These are phyloP conservation scores for Botryotinia calthae DNA, from an alignment of 2,329 filamentous ascomycete species.

Conservation along the genomic window DNA sequence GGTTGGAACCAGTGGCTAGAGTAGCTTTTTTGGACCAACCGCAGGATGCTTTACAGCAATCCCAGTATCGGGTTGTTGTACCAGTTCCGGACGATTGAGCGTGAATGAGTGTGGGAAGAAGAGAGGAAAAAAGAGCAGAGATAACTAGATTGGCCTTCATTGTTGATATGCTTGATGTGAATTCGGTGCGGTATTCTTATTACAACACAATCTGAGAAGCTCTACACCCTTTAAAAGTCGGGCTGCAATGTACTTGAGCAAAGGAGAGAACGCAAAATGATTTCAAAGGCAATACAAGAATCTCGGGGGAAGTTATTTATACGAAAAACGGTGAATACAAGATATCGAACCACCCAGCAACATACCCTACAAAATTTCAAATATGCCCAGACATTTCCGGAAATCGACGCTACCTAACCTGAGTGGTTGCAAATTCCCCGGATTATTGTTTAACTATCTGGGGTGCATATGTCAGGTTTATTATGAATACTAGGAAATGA, in stretches of 20 bases:
- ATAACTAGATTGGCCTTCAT: background rate
- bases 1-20: slow-evolving; percentile 40
- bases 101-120: slow-evolving; percentile 28
- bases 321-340: background rate
- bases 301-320: background rate
- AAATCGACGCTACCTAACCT: background rate
- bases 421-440: background rate
- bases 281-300: background rate
- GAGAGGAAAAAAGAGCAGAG: slow-evolving; percentile 22
- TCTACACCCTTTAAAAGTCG: background rate
- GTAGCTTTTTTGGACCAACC: slow-evolving; percentile 57
- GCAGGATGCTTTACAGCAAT: slow-evolving; percentile 71
- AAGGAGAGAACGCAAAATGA: background rate
- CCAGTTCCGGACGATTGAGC: slow-evolving; percentile 30
- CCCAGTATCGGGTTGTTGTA: slow-evolving; percentile 51
- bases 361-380: background rate
- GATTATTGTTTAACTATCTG: background rate
- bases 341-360: background rate
- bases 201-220: background rate
- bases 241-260: background rate
- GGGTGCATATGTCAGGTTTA: background rate
- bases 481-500: slow-evolving; percentile 11
- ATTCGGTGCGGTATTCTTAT: background rate
- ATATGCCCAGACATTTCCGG: background rate
- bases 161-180: background rate